phyloP scores from a whole-genome alignment of 1,284 basidiomycete genomes.

The Puccinia hordei region DNA sequence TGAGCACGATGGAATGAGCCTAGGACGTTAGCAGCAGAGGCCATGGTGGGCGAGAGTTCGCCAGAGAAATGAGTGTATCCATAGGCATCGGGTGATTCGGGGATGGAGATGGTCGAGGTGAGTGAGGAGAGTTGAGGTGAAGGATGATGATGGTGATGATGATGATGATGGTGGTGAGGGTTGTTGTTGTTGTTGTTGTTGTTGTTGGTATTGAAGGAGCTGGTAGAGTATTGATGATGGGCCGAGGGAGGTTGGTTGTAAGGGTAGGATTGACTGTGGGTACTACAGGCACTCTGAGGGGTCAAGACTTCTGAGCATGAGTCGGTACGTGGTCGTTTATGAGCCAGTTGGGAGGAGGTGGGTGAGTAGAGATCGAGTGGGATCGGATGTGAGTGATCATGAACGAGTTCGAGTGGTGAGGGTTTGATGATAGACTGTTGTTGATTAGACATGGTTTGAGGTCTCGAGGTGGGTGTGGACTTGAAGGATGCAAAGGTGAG shows the following conservation, averaged over 20 bases:
- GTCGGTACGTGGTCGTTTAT: slow-evolving; percentile 32
- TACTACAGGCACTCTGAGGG: slow-evolving; percentile 32
- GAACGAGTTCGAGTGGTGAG: slow-evolving; percentile 11
- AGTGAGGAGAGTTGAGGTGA: slow-evolving; percentile 27
- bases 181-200: no score
- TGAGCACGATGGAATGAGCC: slow-evolving; percentile 48
- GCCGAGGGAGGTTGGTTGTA: slow-evolving; percentile 26
- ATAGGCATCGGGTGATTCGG: slow-evolving; percentile 37
- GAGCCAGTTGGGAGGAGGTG: slow-evolving; percentile 18
- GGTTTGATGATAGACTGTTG: slow-evolving; percentile 4
- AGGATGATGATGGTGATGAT: slow-evolving; percentile 9
- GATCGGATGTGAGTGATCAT: slow-evolving; percentile 24
- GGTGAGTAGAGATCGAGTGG: slow-evolving; percentile 30
- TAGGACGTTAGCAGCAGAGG: slow-evolving; percentile 35
- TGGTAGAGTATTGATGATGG: slow-evolving; percentile 28
- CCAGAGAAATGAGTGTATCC: slow-evolving; percentile 39
- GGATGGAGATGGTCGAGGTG: slow-evolving; percentile 1
- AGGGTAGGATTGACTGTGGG: not conserved
- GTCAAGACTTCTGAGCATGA: slow-evolving; percentile 31
- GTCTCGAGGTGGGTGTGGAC: not conserved
- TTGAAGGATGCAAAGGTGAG: slow-evolving; percentile 43
- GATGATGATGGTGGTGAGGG: not conserved
- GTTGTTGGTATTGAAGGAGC: no score
- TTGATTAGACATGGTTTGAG: slow-evolving; percentile 10
- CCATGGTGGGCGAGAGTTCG: slow-evolving; percentile 47